Evolutionary conservation across 2,329 filamentous ascomycete species (phyloP).

Genomic region (Fusarium sp.): DNA sequence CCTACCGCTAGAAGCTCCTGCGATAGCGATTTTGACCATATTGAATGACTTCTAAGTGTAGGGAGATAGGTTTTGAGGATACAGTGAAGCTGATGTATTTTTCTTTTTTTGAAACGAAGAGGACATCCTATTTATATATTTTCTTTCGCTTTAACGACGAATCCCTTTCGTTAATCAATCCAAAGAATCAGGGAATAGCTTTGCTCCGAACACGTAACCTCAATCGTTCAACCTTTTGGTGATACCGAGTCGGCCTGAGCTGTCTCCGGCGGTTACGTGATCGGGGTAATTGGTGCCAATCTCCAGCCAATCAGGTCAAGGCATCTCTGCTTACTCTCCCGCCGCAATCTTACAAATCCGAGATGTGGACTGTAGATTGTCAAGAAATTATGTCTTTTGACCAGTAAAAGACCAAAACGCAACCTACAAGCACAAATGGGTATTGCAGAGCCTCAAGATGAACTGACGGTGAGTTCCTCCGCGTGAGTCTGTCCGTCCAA

Average conservation of each 20-base stretch:
- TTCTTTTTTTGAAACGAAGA: accelerated
- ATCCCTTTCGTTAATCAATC: accelerated
- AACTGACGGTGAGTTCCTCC: neutral
- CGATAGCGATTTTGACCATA: constrained; percentile 8
- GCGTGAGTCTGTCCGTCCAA: accelerated
- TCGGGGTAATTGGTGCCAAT: neutral
- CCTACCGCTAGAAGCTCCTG: neutral
- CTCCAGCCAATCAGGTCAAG: neutral
- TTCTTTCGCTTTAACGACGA: accelerated
- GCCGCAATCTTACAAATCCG: neutral
- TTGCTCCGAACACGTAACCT: neutral
- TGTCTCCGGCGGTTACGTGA: constrained; percentile 10
- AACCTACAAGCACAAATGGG: neutral
- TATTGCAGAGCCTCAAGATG: neutral
- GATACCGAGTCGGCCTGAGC: neutral
- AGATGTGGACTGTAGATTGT: accelerated
- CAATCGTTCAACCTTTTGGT: accelerated
- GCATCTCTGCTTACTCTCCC: neutral
- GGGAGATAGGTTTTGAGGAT: accelerated
- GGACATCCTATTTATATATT: neutral
- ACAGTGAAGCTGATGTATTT: accelerated
- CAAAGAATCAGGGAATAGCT: accelerated
- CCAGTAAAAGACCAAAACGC: accelerated
- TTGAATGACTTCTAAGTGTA: neutral
- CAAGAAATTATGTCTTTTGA: accelerated